Evolutionary conservation across 2,329 filamentous ascomycete genomes (phyloP).

Genomic region (Aspergillus japonicus): DNA sequence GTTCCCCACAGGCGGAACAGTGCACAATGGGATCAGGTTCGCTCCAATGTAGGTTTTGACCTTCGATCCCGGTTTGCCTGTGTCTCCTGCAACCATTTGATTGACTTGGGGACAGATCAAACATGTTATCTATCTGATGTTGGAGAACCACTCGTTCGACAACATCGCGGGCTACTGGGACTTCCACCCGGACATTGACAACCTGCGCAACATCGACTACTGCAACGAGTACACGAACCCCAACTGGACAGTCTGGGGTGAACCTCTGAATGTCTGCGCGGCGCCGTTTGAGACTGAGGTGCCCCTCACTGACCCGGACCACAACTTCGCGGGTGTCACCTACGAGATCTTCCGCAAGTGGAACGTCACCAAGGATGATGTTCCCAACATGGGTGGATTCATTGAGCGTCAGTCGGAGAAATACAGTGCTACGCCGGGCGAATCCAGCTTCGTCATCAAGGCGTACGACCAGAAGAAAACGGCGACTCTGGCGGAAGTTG

Average conservation of each 20-base stretch:
- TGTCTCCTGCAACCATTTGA: not conserved
- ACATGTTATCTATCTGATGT: conserved; percentile 39
- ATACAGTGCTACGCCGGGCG: conserved; percentile 36
- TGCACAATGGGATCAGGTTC: conserved; percentile 21
- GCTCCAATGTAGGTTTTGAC: conserved; percentile 24
- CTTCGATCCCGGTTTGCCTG: not conserved
- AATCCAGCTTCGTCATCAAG: conserved; percentile 40
- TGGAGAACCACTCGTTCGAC: conserved; percentile 44
- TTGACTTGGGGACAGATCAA: conserved; percentile 26
- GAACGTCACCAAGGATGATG: conserved; percentile 35
- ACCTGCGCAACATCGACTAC: conserved; percentile 31
- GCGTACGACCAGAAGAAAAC: conserved; percentile 39
- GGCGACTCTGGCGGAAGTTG: conserved; percentile 34
- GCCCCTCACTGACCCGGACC: conserved; percentile 37
- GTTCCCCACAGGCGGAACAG: conserved; percentile 15
- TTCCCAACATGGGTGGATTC: conserved; percentile 40
- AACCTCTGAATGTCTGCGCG: conserved; percentile 38
- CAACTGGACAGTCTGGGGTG: conserved; percentile 39
- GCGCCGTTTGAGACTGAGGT: conserved; percentile 38
- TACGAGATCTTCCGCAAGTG: conserved; percentile 43
- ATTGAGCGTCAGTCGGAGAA: conserved; percentile 40
- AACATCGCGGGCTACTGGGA: conserved; percentile 43
- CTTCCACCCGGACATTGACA: conserved; percentile 39
- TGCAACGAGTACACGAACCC: conserved; percentile 42
- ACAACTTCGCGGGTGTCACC: conserved; percentile 31